These are phyloP conservation scores for Pythium aphanidermatum DNA, from an alignment of 352 stramenopile genomes.

Conservation along the genomic window DNA sequence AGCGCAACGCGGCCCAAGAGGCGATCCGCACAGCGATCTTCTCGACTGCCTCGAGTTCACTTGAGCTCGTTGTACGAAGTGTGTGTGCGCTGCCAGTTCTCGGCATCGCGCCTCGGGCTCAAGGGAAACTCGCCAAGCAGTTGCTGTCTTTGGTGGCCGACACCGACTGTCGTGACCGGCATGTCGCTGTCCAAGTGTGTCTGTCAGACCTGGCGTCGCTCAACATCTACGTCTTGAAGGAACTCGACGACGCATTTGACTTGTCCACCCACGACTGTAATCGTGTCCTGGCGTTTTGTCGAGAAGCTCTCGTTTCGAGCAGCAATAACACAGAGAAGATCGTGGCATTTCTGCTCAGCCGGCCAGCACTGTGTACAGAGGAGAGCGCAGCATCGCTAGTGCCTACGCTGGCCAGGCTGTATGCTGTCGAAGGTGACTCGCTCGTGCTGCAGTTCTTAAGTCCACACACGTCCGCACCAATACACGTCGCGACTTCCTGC, in stretches of 20 bases:
- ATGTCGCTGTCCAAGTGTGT: conserved; percentile 37
- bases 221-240: conserved; percentile 60
- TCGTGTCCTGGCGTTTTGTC: conserved; percentile 38
- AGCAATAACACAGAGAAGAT: conserved; percentile 53
- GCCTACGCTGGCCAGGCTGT: conserved; percentile 49
- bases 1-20: conserved; percentile 33
- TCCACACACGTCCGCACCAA: conserved; percentile 19
- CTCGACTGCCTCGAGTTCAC: conserved; percentile 30
- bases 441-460: conserved; percentile 54
- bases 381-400: conserved; percentile 28
- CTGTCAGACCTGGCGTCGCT: conserved; percentile 37
- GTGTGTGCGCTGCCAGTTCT: conserved; percentile 40
- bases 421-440: conserved; percentile 30
- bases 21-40: conserved; percentile 39
- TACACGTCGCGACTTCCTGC: conserved; percentile 42
- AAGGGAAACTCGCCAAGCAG: conserved; percentile 63
- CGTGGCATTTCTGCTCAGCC: conserved; percentile 44
- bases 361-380: conserved; percentile 30
- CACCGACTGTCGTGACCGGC: conserved; percentile 20
- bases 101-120: conserved; percentile 42
- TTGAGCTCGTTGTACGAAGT: conserved; percentile 40
- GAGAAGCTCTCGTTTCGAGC: conserved; percentile 31
- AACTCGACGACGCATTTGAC: conserved; percentile 49
- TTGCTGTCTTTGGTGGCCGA: too few relatives aligned
- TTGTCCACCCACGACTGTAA: conserved; percentile 24